These are phyloP conservation scores for Mycena polygramma DNA, from an alignment of 768 basidiomycete species.

Conservation along the genomic window DNA sequence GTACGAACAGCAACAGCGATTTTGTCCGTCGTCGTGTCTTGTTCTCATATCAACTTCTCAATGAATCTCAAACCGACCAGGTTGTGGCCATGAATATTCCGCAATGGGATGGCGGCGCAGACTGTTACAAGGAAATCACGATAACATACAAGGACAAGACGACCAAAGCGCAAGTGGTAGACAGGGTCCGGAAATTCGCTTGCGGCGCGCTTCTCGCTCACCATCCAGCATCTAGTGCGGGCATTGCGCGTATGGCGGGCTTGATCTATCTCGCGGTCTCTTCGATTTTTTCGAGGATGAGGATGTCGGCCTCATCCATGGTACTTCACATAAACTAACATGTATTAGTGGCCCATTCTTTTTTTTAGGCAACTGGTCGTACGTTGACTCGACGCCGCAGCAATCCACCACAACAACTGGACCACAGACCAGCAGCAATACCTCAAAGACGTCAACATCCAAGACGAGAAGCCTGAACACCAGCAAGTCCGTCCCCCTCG, in stretches of 20 bases:
- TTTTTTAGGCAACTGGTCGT: conserved; percentile 54
- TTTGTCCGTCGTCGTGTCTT: conserved; percentile 44
- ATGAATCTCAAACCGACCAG: conserved; percentile 43
- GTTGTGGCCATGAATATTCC: conserved; percentile 59
- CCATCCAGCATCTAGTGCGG: conserved; percentile 48
- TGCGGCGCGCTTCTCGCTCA: conserved; percentile 4
- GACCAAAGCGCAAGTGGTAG: conserved; percentile 57
- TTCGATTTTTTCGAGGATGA: conserved; percentile 56
- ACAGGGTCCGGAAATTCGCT: conserved; percentile 49
- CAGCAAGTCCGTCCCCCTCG: too few relatives aligned
- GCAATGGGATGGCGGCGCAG: conserved; percentile 54
- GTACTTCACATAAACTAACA: neutral
- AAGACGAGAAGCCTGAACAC: conserved; percentile 14
- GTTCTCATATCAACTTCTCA: neutral
- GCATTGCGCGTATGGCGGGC: conserved; percentile 53
- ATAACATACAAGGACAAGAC: conserved; percentile 55
- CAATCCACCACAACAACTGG: conserved; percentile 36
- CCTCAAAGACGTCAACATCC: conserved; percentile 35
- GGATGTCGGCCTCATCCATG: conserved; percentile 49
- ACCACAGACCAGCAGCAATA: too few relatives aligned
- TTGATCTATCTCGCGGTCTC: conserved; percentile 63
- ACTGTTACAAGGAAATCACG: conserved; percentile 61
- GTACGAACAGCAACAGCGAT: conserved; percentile 43
- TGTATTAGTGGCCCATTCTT: neutral
- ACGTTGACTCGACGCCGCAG: conserved; percentile 40